Evolutionary conservation across 2,329 filamentous ascomycete species (phyloP).

Genomic region (Fusarium oxysporum): DNA sequence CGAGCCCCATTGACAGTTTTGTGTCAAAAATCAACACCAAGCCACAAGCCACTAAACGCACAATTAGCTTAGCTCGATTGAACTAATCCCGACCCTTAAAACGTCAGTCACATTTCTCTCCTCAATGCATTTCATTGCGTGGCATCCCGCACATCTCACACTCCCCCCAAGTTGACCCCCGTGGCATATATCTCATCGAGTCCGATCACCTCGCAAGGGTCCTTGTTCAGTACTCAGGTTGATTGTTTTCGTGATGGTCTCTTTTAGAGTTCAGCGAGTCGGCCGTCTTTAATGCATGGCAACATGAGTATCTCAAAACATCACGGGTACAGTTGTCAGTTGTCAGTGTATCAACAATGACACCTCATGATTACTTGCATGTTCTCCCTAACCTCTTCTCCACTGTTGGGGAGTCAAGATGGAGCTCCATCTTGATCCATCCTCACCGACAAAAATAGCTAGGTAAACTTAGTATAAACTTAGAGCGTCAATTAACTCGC

Average conservation of each 20-base stretch:
- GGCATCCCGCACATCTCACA: conserved; percentile 33
- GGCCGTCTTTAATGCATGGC: neutral
- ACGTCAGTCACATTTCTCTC: conserved; percentile 20
- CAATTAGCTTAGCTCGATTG: conserved; percentile 2
- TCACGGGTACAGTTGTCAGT: neutral
- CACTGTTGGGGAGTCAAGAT: neutral
- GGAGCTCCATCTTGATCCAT: neutral
- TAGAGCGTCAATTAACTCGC: neutral
- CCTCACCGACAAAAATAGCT: neutral
- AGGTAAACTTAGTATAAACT: neutral
- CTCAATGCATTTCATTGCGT: conserved; percentile 4
- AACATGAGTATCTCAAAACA: neutral
- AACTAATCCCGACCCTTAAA: neutral
- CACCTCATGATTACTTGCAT: conserved; percentile 28
- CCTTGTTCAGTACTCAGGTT: conserved; percentile 1
- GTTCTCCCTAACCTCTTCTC: neutral
- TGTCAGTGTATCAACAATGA: conserved; percentile 15
- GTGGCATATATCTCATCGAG: conserved; percentile 35
- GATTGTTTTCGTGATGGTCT: conserved; percentile 4
- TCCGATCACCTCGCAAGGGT: conserved; percentile 30
- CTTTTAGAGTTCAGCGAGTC: conserved; percentile 7
- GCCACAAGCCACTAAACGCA: neutral
- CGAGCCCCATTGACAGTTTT: neutral
- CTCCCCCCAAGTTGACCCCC: conserved; percentile 10
- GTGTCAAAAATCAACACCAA: conserved; percentile 7